Evolutionary conservation across 2,329 filamentous ascomycete genomes (phyloP).

Genomic region (Colletotrichum plurivorum): DNA sequence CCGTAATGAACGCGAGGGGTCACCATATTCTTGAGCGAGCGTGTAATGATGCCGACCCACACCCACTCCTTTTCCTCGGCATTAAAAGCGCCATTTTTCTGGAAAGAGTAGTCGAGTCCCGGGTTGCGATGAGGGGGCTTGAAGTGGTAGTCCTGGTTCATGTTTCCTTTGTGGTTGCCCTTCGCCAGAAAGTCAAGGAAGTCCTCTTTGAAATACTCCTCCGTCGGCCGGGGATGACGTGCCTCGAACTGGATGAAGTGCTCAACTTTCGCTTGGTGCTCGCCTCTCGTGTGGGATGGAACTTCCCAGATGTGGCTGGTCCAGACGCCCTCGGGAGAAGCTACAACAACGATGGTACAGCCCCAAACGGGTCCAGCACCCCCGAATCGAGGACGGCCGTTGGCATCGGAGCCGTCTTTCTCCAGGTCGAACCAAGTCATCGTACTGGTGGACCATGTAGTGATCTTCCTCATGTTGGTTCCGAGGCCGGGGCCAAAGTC

Average conservation of each 20-base stretch:
- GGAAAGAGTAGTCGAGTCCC: conserved; percentile 11
- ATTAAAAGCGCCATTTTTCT: conserved; percentile 13
- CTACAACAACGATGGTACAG: conserved; percentile 35
- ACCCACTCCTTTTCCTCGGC: conserved; percentile 21
- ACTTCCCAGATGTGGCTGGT: conserved; percentile 40
- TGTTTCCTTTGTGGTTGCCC: conserved; percentile 13
- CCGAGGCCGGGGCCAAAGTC: conserved; percentile 20
- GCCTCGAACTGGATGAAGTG: background rate
- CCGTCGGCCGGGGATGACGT: conserved; percentile 1
- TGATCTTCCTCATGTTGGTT: background rate
- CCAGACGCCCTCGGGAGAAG: conserved; percentile 35
- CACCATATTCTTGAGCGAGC: background rate
- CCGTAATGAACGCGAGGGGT: conserved; percentile 6
- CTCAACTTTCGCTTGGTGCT: background rate
- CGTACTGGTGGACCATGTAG: conserved; percentile 24
- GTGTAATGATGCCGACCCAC: conserved; percentile 30
- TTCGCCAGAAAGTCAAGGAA: conserved; percentile 12
- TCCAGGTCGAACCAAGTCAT: conserved; percentile 15
- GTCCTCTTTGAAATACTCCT: conserved; percentile 23
- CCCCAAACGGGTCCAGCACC: conserved; percentile 40
- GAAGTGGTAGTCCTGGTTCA: background rate
- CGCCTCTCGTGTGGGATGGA: conserved; percentile 19
- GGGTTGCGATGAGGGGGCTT: conserved; percentile 14
- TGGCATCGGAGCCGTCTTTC: conserved; percentile 3
- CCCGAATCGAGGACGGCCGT: conserved; percentile 24